These are phyloP conservation scores for Bipolaris bicolor DNA, from an alignment of 2,329 filamentous ascomycete species.

Conservation along the genomic window DNA sequence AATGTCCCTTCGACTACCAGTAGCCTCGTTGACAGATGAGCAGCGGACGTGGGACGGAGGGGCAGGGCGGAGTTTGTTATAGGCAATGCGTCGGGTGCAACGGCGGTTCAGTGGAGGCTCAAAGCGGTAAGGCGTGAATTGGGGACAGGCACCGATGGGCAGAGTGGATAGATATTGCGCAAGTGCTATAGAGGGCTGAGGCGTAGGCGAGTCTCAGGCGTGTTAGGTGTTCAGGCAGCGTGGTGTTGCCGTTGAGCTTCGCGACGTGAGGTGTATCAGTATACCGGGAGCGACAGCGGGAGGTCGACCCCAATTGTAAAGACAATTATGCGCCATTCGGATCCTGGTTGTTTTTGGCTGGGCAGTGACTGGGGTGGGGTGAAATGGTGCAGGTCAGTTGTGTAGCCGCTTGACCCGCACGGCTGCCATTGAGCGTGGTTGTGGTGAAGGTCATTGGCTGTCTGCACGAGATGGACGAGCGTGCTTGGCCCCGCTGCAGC, in stretches of 20 bases:
- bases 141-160: slow-evolving; percentile 32
- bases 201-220: slow-evolving; percentile 44
- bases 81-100: slow-evolving; percentile 24
- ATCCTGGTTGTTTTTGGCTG: slow-evolving; percentile 1
- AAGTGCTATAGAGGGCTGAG: slow-evolving; percentile 34
- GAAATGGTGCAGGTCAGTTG: slow-evolving; percentile 14
- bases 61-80: slow-evolving; percentile 44
- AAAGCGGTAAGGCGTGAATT: slow-evolving; percentile 19
- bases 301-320: slow-evolving; percentile 41
- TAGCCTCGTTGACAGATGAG: slow-evolving; percentile 43
- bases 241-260: slow-evolving; percentile 29
- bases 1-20: slow-evolving; percentile 45
- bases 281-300: slow-evolving; percentile 33
- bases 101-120: slow-evolving; percentile 19
- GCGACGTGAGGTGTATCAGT: slow-evolving; percentile 48
- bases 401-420: slow-evolving; percentile 35
- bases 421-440: slow-evolving; percentile 10
- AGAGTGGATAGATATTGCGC: slow-evolving; percentile 12
- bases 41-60: slow-evolving; percentile 33
- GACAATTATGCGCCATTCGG: slow-evolving; percentile 41
- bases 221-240: slow-evolving; percentile 40
- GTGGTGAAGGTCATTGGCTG: slow-evolving; percentile 22
- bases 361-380: slow-evolving; percentile 18
- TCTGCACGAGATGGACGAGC: slow-evolving; percentile 25
- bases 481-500: slow-evolving; percentile 26